Base-by-base conservation (phyloP, 257 asterid genomes). In the Petunia axillaris region DNA sequence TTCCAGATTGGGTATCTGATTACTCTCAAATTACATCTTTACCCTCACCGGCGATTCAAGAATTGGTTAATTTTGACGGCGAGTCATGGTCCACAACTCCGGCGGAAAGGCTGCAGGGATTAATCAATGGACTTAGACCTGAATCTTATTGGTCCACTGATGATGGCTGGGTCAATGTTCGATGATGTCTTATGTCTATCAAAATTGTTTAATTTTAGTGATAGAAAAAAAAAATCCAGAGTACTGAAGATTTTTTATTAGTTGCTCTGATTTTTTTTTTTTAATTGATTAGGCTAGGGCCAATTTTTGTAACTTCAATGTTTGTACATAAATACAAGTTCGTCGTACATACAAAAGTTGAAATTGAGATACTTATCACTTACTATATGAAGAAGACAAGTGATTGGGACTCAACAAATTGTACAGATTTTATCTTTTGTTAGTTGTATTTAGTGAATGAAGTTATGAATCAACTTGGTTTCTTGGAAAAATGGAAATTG, bases 131-230 rank as follows among this genome's bases (percentile, higher is more conserved):
- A 53, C 74, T 78, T 48, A 8, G 36, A 76, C 9, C 87, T 48
- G 53, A 46, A 70, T 46, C 88, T 39, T 67, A 87, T 84, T 90
- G 97, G 94, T 84, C 91, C 43, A 82, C 76, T 80, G 75, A 87
- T 50, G 94, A 83, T 16, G 92, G 85, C 38, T 94, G 98, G 98
- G 65, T 92, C 86, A 85, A 87, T 57, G 79, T 92, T 1, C 89
- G 97, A 86, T 90, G 91, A 91, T 76, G 85, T 70, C 59, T 25
- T 70, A 9, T 70, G 58, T 46, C 8, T 46, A 48, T 53, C 3
- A 8, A 67, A 75, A 63, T 66, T 37, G 36, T 80, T 76, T 77
- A 63, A 76, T 40, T 55, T 46, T 1, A 46, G 55, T 70, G 15
- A 9, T 25, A 70, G 25, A 25, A 9, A 46, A 25, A 3, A 6